Evolutionary conservation across 345 rosid genomes (phyloP), one percentile per base, ranked within the genome.

Genomic region (Populus nigra): DNA sequence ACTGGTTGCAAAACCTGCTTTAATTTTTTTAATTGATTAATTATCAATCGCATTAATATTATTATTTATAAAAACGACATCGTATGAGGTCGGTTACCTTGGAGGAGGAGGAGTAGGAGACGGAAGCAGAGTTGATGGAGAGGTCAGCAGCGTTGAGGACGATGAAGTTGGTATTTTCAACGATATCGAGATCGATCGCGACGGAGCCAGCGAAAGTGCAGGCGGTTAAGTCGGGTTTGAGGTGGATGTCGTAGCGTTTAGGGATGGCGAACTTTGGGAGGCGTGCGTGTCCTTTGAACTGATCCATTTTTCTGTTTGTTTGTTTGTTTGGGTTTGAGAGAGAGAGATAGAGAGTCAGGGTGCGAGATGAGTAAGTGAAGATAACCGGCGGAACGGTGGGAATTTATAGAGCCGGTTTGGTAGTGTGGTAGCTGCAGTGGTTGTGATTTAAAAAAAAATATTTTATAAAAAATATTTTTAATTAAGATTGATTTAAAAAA

Each of bases 61-160:
- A 47, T 13, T 15, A 47, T 47, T 47, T 15, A n/a, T 5, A 22
- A 35, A 7, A 33, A 15, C 6, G 7, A 5, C n/a, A 25, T 65
- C 18, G 27, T 16, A 27, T 65, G 68, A 5, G 4, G 18, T 23
- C 33, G 70, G 36, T 31, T 73, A 94, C 97, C 94, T 92, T 78
- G 41, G 93, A 85, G 65, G 95, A 82, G 57, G 3, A 57, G 79
- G 92, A 62, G 84, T 90, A 92, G 77, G 88, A 84, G 43, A 93
- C 89, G 49, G 90, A 82, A 17, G 78, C 83, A n/a, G 78, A 25
- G 68, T 76, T 50, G 87, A 96, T 67, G 63, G 90, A 67, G 75
- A 96, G 92, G n/a, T 96, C 98, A 73, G 97, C 97, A 5, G 97
- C 97, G 84, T 96, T 96, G 43, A 96, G 94, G 84, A 96, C 98